Evolutionary conservation across 169 alveolate species (phyloP), one percentile per base, ranked within the genome.

Genomic region (Babesia microti): DNA sequence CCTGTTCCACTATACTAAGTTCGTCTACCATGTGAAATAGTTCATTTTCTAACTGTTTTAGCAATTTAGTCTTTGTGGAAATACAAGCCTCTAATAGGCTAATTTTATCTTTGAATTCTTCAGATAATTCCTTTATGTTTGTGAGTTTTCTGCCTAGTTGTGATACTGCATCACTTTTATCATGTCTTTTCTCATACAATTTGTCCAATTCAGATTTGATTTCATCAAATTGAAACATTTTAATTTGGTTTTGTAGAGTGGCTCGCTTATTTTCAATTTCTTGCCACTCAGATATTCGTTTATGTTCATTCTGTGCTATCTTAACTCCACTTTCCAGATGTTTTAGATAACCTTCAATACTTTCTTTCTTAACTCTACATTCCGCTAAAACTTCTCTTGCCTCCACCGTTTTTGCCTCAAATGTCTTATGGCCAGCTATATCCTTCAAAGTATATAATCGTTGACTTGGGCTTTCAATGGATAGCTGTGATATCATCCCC

Each of bases 381-480:
- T 61, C 74, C 35, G 33, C 41, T 23, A 61, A 34, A 3, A 61
- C 34, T 32, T 61, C 53, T 14, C 26, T 2, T 14, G 60, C 40
- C 26, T 61, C 74, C 15, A 41, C 60, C 3, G 53, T 46, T 50
- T 53, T 51, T 30, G 19, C 22, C 47, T 53, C 68, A 29, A 53
- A 61, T 11, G 69, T 27, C 7, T 52, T 45, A 19, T 61, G 74
- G 19, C 74, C 74, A 3, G 41, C 41, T 4, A 53, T 30, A 17
- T 61, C 74, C 11, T 68, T 56, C 14, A 61, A 61, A 12, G 58
- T 43, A 22, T 27, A 0, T 23, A 61, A 32, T n/a, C 74, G 47
- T 14, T 61, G 68, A 29, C 33, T 68, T 0, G 68, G 17, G 5
- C 30, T 41, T 12, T 32, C 23, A 34, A 22, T 52, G 24, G 50